Evolutionary conservation across 495 filamentous ascomycete genomes (phyloP).

Genomic region (Xylaria grammica): DNA sequence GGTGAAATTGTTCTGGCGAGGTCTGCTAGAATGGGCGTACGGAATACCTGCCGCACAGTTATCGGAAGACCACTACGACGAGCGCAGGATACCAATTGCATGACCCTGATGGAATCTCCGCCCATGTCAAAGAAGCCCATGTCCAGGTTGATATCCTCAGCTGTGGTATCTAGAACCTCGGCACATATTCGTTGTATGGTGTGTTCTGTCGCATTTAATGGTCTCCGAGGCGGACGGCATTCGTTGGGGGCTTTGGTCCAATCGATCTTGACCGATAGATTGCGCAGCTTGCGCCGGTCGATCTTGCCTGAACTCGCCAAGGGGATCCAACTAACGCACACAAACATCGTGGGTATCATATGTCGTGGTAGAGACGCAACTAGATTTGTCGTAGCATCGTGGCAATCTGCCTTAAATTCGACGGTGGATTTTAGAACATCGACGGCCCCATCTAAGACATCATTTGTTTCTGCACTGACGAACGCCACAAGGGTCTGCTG

Average conservation of each 20-base stretch:
- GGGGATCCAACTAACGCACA: conserved; percentile 56
- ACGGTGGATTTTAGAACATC: not conserved
- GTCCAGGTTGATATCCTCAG: conserved; percentile 31
- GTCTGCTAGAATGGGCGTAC: conserved; percentile 29
- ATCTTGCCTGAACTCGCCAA: conserved; percentile 59
- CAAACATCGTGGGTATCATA: conserved; percentile 61
- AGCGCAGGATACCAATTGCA: conserved; percentile 52
- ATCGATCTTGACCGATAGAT: too few relatives aligned
- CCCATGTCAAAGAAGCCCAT: conserved; percentile 56
- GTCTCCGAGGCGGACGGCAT: too few relatives aligned
- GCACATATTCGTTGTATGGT: conserved; percentile 26
- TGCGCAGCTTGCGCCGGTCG: conserved; percentile 57
- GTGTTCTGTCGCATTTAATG: conserved; percentile 23
- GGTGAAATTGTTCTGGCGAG: too few relatives aligned
- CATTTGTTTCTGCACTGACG: not conserved
- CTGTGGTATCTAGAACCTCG: conserved; percentile 24
- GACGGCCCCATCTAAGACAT: not conserved
- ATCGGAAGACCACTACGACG: conserved; percentile 33
- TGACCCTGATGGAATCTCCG: conserved; percentile 54
- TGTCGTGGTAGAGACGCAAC: conserved; percentile 32
- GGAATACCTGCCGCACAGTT: conserved; percentile 47
- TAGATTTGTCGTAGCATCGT: not conserved
- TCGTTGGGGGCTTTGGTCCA: too few relatives aligned
- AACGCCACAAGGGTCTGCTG: not conserved
- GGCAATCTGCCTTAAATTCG: not conserved